phyloP scores from a whole-genome alignment of 345 rosid species.

The Streptanthus diversifolius region DNA sequence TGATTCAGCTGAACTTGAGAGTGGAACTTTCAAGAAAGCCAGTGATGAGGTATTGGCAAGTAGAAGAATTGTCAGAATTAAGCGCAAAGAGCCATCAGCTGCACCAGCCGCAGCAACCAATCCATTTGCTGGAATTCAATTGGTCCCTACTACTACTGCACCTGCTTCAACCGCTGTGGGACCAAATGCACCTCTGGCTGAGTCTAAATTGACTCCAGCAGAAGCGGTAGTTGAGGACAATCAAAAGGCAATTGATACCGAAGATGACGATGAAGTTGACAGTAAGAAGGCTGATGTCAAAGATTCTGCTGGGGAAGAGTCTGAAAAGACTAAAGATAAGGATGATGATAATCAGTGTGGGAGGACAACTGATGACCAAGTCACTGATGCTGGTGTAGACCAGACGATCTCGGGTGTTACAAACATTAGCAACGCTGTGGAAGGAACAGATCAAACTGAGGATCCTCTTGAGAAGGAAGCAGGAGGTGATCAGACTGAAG shows the following conservation, averaged over 20 bases:
- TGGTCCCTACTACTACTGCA: conserved; percentile 47
- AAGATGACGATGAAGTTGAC: conserved; percentile 32
- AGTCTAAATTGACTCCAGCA: conserved; percentile 22
- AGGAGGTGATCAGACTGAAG: conserved; percentile 39
- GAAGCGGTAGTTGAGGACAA: conserved; percentile 37
- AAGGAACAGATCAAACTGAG: conserved; percentile 42
- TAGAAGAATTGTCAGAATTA: conserved; percentile 76
- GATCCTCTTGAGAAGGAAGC: conserved; percentile 35
- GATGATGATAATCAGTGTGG: conserved; percentile 13
- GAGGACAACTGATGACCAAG: conserved; percentile 28
- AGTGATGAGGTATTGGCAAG: conserved; percentile 79
- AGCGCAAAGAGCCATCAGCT: conserved; percentile 48
- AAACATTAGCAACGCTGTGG: conserved; percentile 20
- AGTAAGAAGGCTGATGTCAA: conserved; percentile 30
- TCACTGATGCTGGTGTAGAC: conserved; percentile 29
- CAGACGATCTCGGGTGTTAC: conserved; percentile 21
- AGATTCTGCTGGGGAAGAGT: conserved; percentile 22
- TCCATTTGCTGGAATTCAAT: conserved; percentile 79
- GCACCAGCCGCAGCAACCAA: conserved; percentile 53
- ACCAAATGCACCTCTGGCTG: conserved; percentile 17
- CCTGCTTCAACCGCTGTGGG: conserved; percentile 16
- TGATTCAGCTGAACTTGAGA: conserved; percentile 53
- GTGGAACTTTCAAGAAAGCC: conserved; percentile 89
- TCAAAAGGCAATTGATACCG: conserved; percentile 12
- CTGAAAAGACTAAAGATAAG: conserved; percentile 37